phyloP scores from a whole-genome alignment of 805 yeast genomes.

The Vanderwaltozyma tropicalis region DNA sequence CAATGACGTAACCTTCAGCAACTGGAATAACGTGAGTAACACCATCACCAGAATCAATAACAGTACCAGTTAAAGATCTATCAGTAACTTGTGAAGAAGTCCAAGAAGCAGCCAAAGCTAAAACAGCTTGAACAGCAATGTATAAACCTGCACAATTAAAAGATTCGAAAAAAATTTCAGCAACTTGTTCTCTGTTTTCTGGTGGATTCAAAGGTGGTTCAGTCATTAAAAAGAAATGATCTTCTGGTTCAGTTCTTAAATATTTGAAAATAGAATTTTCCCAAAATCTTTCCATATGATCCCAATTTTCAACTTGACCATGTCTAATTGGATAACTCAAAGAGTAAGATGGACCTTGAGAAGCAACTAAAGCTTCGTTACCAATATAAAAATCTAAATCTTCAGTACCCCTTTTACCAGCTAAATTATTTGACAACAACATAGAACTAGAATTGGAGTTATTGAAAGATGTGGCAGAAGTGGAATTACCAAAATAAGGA shows the following conservation, averaged over 20 bases:
- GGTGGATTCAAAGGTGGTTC: conserved; percentile 99
- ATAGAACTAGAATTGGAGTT: conserved; percentile 17
- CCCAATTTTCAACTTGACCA: conserved; percentile 99
- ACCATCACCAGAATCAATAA: conserved; percentile 97
- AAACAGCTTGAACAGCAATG: conserved; percentile 97
- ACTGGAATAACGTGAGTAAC: conserved; percentile 98
- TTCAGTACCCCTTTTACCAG: conserved; percentile 79
- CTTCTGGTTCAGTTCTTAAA: conserved; percentile 96
- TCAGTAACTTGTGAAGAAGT: conserved; percentile 91
- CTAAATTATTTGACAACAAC: conserved; percentile 32
- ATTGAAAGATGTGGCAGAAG: conserved; percentile 29
- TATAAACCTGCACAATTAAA: conserved; percentile 98
- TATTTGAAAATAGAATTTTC: conserved; percentile 94
- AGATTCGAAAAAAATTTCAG: conserved; percentile 97
- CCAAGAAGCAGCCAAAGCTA: conserved; percentile 98
- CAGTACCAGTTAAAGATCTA: conserved; percentile 95
- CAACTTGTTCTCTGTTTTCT: conserved; percentile 96
- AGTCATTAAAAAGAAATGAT: conserved; percentile 87
- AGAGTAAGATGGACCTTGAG: conserved; percentile 85
- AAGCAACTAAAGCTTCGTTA: conserved; percentile 84
- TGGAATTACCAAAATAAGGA: conserved; percentile 27
- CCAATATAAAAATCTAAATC: conserved; percentile 93
- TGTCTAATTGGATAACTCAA: conserved; percentile 89
- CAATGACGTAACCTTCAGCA: conserved; percentile 98
- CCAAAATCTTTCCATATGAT: conserved; percentile 99